Evolutionary conservation across 768 basidiomycete species (phyloP).

Genomic region (Termitomyces titanicus): DNA sequence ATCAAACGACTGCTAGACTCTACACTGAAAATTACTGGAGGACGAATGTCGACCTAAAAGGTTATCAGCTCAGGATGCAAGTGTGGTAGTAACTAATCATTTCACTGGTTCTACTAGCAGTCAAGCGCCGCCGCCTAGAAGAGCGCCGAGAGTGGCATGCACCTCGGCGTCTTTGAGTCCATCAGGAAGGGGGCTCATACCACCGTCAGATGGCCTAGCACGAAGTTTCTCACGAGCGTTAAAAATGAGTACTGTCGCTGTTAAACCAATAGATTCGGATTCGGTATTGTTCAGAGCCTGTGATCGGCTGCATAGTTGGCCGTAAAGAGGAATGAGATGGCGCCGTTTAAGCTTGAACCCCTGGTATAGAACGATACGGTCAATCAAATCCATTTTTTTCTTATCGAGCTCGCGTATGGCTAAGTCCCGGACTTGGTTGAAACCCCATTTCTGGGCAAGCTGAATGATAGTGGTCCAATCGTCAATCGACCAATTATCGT

Average conservation of each 20-base stretch:
- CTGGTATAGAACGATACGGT: slow-evolving; percentile 47
- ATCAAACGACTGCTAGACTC: too few species aligned
- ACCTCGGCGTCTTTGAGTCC: slow-evolving; percentile 29
- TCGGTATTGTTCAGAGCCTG: slow-evolving; percentile 51
- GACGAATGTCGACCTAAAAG: too few species aligned
- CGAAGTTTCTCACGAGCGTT: slow-evolving; percentile 48
- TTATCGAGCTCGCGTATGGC: slow-evolving; percentile 39
- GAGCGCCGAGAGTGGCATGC: slow-evolving; percentile 25
- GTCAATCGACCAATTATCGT: slow-evolving; percentile 40
- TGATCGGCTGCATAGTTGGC: slow-evolving; percentile 45
- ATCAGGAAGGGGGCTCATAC: slow-evolving; percentile 32
- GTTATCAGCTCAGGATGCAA: neutral
- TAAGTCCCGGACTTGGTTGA: slow-evolving; percentile 37
- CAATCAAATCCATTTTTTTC: neutral
- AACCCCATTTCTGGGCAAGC: slow-evolving; percentile 51
- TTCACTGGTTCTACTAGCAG: neutral
- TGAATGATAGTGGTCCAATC: slow-evolving; percentile 54
- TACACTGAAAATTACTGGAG: too few species aligned
- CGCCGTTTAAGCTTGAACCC: slow-evolving; percentile 40
- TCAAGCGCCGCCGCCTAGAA: neutral
- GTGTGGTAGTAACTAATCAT: neutral
- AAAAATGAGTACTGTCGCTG: slow-evolving; percentile 48
- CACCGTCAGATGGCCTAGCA: slow-evolving; percentile 24
- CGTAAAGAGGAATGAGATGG: slow-evolving; percentile 50
- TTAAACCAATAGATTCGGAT: slow-evolving; percentile 48